phyloP scores from a whole-genome alignment of 148 eudicot species.

The Silene conica region DNA sequence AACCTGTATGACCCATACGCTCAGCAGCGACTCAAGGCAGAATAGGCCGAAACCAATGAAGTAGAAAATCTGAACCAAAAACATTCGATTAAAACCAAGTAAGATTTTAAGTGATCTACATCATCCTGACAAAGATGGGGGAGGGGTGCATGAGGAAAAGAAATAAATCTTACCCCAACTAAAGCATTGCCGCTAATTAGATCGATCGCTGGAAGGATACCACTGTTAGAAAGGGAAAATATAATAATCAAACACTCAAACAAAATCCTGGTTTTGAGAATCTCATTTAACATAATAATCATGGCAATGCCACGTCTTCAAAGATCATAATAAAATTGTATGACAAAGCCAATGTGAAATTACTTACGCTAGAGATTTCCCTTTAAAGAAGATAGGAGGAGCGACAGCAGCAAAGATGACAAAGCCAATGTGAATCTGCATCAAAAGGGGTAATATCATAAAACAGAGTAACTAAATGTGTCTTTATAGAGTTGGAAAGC shows the following conservation, averaged over 20 bases:
- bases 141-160: neutral
- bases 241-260: neutral
- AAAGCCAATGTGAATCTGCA: slow-evolving; percentile 64
- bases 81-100: neutral
- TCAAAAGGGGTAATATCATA: neutral
- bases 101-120: neutral
- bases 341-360: neutral
- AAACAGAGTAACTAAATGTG: neutral
- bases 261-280: neutral
- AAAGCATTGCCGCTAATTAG: slow-evolving; percentile 42
- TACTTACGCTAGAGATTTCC: slow-evolving; percentile 70
- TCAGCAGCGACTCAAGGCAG: slow-evolving; percentile 68
- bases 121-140: neutral
- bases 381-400: slow-evolving; percentile 64
- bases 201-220: slow-evolving; percentile 82
- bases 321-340: neutral
- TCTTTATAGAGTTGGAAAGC: neutral
- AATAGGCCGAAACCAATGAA: slow-evolving; percentile 83
- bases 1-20: slow-evolving; percentile 94
- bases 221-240: slow-evolving; percentile 37
- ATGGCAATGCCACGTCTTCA: neutral
- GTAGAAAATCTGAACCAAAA: slow-evolving; percentile 63
- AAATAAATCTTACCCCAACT: slow-evolving; percentile 61
- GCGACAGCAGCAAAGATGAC: slow-evolving; percentile 67
- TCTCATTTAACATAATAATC: neutral